phyloP scores from a whole-genome alignment of 495 filamentous ascomycete species.

The Penicillium pulvis region DNA sequence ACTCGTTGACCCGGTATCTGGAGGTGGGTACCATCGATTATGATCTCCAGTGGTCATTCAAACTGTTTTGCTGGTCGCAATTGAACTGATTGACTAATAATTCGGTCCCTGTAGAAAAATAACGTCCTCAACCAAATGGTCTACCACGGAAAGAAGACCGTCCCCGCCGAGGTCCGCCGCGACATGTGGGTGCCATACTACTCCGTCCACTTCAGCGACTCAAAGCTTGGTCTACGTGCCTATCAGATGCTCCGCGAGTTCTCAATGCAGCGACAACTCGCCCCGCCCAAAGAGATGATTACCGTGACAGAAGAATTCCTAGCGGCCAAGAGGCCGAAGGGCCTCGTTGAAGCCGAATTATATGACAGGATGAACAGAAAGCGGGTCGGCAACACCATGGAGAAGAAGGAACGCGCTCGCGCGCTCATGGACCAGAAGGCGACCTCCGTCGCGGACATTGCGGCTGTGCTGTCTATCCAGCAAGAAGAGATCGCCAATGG shows the following conservation, averaged over 20 bases:
- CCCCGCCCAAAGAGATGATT: slow-evolving; percentile 51
- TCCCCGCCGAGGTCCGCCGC: slow-evolving; percentile 76
- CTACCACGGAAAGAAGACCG: slow-evolving; percentile 89
- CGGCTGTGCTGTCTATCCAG: slow-evolving; percentile 69
- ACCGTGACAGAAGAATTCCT: slow-evolving; percentile 48
- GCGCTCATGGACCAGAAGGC: slow-evolving; percentile 84
- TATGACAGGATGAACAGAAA: slow-evolving; percentile 48
- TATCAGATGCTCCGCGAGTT: slow-evolving; percentile 85
- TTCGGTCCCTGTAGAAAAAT: slow-evolving; percentile 53
- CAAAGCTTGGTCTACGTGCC: slow-evolving; percentile 68
- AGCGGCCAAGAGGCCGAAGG: slow-evolving; percentile 63
- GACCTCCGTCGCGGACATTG: slow-evolving; percentile 85
- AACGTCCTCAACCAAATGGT: slow-evolving; percentile 72
- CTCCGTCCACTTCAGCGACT: slow-evolving; percentile 68
- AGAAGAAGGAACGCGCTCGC: slow-evolving; percentile 59
- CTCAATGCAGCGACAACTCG: slow-evolving; percentile 48
- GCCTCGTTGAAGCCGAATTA: slow-evolving; percentile 43
- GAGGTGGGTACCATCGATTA: slow-evolving; percentile 55
- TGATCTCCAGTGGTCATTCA: not conserved
- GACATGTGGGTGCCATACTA: slow-evolving; percentile 89
- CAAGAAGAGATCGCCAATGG: slow-evolving; percentile 26
- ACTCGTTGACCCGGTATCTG: slow-evolving; percentile 69
- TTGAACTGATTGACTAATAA: slow-evolving; percentile 12
- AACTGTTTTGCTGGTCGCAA: not conserved
- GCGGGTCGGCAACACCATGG: slow-evolving; percentile 46